Conservation (phyloP, 2,329 filamentous ascomycete species). For the Epichloe scottii region DNA sequence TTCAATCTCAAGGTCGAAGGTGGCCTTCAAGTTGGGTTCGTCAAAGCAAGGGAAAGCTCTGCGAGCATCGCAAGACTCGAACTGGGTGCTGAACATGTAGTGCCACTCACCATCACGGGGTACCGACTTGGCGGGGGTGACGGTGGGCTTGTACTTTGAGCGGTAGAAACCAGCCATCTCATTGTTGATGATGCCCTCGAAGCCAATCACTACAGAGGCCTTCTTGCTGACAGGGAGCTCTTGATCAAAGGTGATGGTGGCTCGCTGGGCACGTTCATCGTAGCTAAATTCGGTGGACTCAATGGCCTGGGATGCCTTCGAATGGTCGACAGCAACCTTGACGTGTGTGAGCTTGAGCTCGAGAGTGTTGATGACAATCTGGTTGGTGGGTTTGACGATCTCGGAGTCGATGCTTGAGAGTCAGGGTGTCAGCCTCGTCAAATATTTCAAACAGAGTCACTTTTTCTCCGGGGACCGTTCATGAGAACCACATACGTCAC, state of each 20-base stretch:
- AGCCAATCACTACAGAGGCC: slow-evolving; percentile 56
- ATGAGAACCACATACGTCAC: slow-evolving; percentile 40
- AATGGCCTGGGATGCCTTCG: slow-evolving; percentile 42
- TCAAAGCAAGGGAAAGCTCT: slow-evolving; percentile 96
- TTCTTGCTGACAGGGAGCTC: slow-evolving; percentile 57
- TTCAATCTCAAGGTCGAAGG: slow-evolving; percentile 89
- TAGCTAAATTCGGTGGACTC: slow-evolving; percentile 61
- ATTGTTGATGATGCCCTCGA: slow-evolving; percentile 75
- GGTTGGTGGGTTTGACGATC: slow-evolving; percentile 57
- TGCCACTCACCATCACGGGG: slow-evolving; percentile 57
- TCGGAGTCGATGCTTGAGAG: slow-evolving; percentile 55
- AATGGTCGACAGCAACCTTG: slow-evolving; percentile 46
- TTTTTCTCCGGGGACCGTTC: not conserved
- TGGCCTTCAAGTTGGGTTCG: slow-evolving; percentile 92
- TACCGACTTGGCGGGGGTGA: slow-evolving; percentile 60
- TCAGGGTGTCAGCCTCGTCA: slow-evolving; percentile 2
- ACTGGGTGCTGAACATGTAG: slow-evolving; percentile 88
- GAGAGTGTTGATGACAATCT: slow-evolving; percentile 74
- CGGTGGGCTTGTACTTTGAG: slow-evolving; percentile 79
- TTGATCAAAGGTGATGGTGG: slow-evolving; percentile 62
- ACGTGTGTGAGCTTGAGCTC: slow-evolving; percentile 63
- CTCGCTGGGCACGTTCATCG: slow-evolving; percentile 73
- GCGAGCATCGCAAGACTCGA: slow-evolving; percentile 90
- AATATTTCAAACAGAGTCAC: too few relatives aligned
- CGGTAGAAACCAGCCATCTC: slow-evolving; percentile 90